A percentile compares a stretch with the other conserved stretches of the same genome.
These are phyloP conservation scores for Kwoniella sp. DNA, from an alignment of 768 basidiomycete genomes.

Conservation along the genomic window DNA sequence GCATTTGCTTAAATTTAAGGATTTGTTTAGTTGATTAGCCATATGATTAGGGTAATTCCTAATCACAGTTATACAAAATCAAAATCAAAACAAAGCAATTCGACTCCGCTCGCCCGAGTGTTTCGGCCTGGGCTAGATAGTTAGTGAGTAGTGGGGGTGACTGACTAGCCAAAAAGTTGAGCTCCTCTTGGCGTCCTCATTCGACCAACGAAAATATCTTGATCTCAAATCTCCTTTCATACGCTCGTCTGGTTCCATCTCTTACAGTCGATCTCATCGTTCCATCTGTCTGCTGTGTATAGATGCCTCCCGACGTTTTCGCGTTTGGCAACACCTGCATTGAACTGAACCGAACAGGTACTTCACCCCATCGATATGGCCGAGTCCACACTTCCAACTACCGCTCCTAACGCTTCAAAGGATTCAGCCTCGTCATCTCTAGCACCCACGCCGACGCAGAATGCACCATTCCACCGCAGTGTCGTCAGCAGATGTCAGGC, in stretches of 20 bases:
- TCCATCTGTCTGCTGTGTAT: no score
- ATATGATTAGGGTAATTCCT: not conserved
- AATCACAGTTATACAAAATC: not conserved
- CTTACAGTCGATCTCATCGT: no score
- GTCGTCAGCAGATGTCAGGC: not conserved
- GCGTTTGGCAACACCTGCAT: no score
- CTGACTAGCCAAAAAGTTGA: conserved; percentile 5
- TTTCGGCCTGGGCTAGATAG: not conserved
- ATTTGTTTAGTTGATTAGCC: not conserved
- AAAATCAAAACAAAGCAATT: not conserved
- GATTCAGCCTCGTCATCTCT: conserved; percentile 10
- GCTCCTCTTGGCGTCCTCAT: not conserved
- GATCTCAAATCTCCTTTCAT: not conserved
- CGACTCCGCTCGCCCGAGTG: not conserved
- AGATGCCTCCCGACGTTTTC: no score
- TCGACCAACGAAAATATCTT: not conserved
- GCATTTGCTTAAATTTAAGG: no score
- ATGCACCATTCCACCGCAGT: not conserved
- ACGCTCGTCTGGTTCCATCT: not conserved
- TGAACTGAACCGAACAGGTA: no score
- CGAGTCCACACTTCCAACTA: not conserved
- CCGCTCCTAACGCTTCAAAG: conserved; percentile 8
- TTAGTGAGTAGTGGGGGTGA: no score
- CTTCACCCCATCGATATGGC: not conserved
- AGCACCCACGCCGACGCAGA: not conserved